Evolutionary conservation across 805 yeast genomes (phyloP).

Genomic region (Henningerozyma blattae): DNA sequence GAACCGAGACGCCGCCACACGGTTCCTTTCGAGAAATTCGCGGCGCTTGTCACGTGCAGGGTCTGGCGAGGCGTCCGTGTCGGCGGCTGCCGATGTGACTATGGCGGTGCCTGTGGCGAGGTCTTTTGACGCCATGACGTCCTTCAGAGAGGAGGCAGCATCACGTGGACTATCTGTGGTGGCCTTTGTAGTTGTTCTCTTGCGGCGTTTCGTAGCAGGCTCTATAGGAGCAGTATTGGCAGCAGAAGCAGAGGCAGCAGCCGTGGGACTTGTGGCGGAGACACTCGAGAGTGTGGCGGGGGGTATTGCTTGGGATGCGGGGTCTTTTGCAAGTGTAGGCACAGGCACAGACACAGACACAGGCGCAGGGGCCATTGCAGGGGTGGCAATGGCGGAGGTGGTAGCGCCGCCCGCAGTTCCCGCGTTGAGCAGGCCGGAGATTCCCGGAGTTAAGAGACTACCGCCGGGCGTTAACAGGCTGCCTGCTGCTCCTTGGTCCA

Average conservation of each 20-base stretch:
- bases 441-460: background rate
- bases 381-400: slow-evolving; percentile 4
- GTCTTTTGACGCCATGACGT: slow-evolving; percentile 22
- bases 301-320: background rate
- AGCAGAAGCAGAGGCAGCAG: background rate
- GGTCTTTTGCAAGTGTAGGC: background rate
- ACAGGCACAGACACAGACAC: background rate
- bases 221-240: background rate
- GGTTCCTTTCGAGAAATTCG: slow-evolving; percentile 74
- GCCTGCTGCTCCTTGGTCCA: slow-evolving; percentile 3
- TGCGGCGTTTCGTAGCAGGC: slow-evolving; percentile 1
- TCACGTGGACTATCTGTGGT: background rate
- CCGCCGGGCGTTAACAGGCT: background rate
- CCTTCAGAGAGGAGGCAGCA: background rate
- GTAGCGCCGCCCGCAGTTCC: background rate
- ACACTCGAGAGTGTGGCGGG: background rate
- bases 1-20: slow-evolving; percentile 93
- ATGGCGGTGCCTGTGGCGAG: too few species aligned
- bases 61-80: too few species aligned
- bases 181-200: slow-evolving; percentile 1
- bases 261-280: background rate
- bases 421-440: background rate
- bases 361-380: background rate
- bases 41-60: slow-evolving; percentile 62
- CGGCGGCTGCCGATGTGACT: too few species aligned